Evolutionary conservation across 2,329 filamentous ascomycete species (phyloP).

Genomic region (Alternaria gaisen): DNA sequence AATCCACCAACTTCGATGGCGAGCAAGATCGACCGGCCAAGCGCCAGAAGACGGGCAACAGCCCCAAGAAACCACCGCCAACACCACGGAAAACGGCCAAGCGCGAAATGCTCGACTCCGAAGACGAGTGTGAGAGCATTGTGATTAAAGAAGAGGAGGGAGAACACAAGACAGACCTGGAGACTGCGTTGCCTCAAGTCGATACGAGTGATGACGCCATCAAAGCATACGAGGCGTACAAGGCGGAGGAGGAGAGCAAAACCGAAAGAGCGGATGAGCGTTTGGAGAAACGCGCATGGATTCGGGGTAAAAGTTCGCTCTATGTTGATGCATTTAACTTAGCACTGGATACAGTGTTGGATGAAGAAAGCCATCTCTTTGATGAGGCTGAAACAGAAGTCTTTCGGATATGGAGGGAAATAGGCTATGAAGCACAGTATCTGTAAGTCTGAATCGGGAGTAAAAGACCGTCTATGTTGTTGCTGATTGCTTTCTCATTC

Average conservation of each 20-base stretch:
- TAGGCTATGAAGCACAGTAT: constrained; percentile 89
- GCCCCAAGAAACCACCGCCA: constrained; percentile 28
- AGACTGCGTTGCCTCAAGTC: constrained; percentile 74
- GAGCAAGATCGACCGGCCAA: constrained; percentile 54
- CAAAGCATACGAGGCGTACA: constrained; percentile 77
- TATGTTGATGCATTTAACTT: constrained; percentile 98
- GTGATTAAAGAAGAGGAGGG: constrained; percentile 32
- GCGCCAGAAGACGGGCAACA: constrained; percentile 48
- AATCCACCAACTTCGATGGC: constrained; percentile 56
- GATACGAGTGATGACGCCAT: constrained; percentile 74
- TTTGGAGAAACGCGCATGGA: constrained; percentile 70
- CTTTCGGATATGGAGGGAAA: constrained; percentile 76
- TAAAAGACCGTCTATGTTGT: background rate
- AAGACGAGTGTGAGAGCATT: constrained; percentile 52
- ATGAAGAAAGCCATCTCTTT: constrained; percentile 89
- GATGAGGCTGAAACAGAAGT: constrained; percentile 78
- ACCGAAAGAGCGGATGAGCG: constrained; percentile 56
- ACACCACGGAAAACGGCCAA: constrained; percentile 33
- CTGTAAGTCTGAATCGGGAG: constrained; percentile 65
- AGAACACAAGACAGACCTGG: constrained; percentile 70
- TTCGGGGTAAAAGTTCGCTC: constrained; percentile 82
- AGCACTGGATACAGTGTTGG: constrained; percentile 85
- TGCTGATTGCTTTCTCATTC: background rate
- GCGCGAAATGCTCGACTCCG: constrained; percentile 52
- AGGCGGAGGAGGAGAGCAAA: constrained; percentile 62